Evolutionary conservation across 208 protist genomes (phyloP).

Genomic region (Leptomonas seymouri): DNA sequence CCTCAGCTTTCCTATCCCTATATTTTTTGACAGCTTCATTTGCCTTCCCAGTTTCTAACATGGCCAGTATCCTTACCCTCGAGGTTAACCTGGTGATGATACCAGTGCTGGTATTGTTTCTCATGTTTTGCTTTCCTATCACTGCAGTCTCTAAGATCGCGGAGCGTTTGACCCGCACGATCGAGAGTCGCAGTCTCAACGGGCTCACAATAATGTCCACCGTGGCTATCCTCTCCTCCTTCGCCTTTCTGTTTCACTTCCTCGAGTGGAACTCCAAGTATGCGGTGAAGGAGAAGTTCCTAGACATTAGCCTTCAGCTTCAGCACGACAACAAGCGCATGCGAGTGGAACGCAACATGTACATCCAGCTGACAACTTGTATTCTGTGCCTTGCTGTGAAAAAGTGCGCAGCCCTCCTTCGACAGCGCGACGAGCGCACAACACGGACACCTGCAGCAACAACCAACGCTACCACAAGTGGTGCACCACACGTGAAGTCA

Average conservation of each 20-base stretch:
- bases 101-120: slow-evolving; percentile 44
- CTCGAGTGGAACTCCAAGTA: slow-evolving; percentile 57
- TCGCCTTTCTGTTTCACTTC: slow-evolving; percentile 54
- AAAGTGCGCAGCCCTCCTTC: slow-evolving; percentile 24
- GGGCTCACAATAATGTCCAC: slow-evolving; percentile 47
- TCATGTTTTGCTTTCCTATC: slow-evolving; percentile 55
- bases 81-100: slow-evolving; percentile 65
- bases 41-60: slow-evolving; percentile 13
- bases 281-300: slow-evolving; percentile 37
- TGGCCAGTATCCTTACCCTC: slow-evolving; percentile 43
- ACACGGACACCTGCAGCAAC: not conserved
- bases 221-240: slow-evolving; percentile 40
- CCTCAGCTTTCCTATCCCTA: not conserved
- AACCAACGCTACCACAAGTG: not conserved
- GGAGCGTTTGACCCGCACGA: slow-evolving; percentile 30
- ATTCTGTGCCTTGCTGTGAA: slow-evolving; percentile 59
- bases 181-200: slow-evolving; percentile 44
- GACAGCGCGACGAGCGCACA: slow-evolving; percentile 2
- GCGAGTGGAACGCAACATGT: slow-evolving; percentile 69
- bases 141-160: slow-evolving; percentile 32
- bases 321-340: slow-evolving; percentile 67
- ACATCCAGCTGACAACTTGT: slow-evolving; percentile 63
- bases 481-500: not conserved
- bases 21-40: not conserved
- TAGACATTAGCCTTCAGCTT: slow-evolving; percentile 60